Percentiles rank a stretch among this genome's conserved stretches.
These are phyloP conservation scores for Chenopodium album DNA, from an alignment of 148 eudicot species.

Conservation along the genomic window DNA sequence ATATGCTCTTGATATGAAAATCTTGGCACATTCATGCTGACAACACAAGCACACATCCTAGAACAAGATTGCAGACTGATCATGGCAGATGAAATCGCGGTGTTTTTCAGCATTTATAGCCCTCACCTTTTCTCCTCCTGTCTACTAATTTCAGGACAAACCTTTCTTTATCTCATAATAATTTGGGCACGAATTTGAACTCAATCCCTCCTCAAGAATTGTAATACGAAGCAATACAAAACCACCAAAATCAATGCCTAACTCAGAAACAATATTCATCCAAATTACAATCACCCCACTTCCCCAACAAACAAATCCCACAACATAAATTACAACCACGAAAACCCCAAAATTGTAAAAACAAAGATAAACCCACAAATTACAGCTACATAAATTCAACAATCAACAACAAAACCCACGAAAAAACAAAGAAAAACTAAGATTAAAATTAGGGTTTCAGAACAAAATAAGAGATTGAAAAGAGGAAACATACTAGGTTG, in stretches of 20 bases:
- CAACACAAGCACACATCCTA: background rate
- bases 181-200: background rate
- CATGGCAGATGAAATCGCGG: background rate
- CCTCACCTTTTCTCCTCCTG: background rate
- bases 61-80: background rate
- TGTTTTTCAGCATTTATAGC: background rate
- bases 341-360: background rate
- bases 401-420: background rate
- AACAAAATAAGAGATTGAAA: background rate
- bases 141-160: background rate
- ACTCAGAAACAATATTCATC: background rate
- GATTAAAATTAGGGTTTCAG: background rate
- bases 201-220: background rate
- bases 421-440: background rate
- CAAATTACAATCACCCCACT: background rate
- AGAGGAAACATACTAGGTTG: conserved; percentile 65
- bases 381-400: background rate
- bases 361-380: background rate
- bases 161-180: background rate
- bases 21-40: background rate
- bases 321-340: background rate
- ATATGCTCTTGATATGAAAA: background rate
- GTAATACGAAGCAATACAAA: background rate
- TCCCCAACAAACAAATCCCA: too few species aligned
- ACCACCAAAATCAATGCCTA: background rate